Evolutionary conservation across 352 stramenopile species (phyloP).

Genomic region (Pythium insidiosum): DNA sequence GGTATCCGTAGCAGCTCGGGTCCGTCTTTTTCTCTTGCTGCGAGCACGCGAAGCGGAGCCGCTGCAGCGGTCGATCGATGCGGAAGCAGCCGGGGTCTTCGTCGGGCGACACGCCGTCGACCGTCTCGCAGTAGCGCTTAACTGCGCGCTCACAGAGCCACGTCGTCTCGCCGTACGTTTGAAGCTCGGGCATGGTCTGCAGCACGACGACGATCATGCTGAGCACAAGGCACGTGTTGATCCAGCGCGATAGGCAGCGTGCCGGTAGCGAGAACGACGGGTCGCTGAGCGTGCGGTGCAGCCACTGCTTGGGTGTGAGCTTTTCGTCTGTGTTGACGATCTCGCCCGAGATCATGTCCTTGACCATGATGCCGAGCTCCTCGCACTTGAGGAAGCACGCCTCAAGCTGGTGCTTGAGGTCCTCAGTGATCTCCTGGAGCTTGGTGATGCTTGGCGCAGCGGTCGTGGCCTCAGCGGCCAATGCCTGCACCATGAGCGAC

Average conservation of each 20-base stretch:
- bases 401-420: slow-evolving; percentile 42
- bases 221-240: slow-evolving; percentile 55
- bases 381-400: slow-evolving; percentile 41
- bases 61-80: slow-evolving; percentile 22
- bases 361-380: slow-evolving; percentile 47
- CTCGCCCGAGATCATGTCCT: slow-evolving; percentile 50
- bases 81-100: slow-evolving; percentile 59
- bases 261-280: slow-evolving; percentile 33
- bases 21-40: slow-evolving; percentile 24
- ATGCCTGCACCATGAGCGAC: slow-evolving; percentile 55
- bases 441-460: slow-evolving; percentile 29
- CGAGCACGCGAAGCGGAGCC: slow-evolving; percentile 41
- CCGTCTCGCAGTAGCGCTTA: slow-evolving; percentile 36
- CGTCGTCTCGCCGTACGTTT: slow-evolving; percentile 57
- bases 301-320: slow-evolving; percentile 24
- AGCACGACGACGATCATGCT: slow-evolving; percentile 75
- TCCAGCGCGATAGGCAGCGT: slow-evolving; percentile 36
- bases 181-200: slow-evolving; percentile 72
- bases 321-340: slow-evolving; percentile 23
- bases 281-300: slow-evolving; percentile 31
- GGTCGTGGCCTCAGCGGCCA: slow-evolving; percentile 27
- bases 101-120: slow-evolving; percentile 13
- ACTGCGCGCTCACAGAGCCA: slow-evolving; percentile 53
- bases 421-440: slow-evolving; percentile 40
- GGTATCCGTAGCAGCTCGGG: slow-evolving; percentile 44